Base-by-base conservation (phyloP, 306 rosid genomes). In the Pyrus communis region DNA sequence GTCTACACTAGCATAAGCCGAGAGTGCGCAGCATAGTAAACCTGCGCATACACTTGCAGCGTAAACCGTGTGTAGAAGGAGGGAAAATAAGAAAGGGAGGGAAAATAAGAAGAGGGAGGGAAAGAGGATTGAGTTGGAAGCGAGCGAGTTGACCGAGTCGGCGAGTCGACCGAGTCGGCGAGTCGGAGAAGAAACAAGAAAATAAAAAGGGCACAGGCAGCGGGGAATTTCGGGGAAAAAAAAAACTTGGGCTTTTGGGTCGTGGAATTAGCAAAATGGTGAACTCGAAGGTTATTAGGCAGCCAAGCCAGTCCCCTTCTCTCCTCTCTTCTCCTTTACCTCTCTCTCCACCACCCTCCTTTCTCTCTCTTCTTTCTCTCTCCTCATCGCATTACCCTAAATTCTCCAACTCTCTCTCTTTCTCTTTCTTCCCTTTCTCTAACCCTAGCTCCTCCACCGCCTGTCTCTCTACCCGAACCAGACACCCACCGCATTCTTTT, bases 251-350 rank as follows among this genome's bases (percentile, higher is more conserved):
- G 81, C 82, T 71, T 76, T 74, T 60, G 77, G 79, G 78, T 75
- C 70, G 21, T 85, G 88, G 91, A 78, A 85, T 89, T 87, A 84
- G 88, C 88, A 87, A 89, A 77, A 87, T 87, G 93, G 93, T 85
- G 91, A 85, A 84, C 87, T 57, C 80, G 88, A 70, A 73, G 87
- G 81, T 78, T 82, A 85, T 84, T 87, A 83, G 80, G 45, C 55
- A 51, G 5, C 55, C 21, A 51, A 51, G 55, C 55, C 55, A 51
- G 55, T 2, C 21, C 55, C 0, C 55, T 51, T 51, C 55, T 51
- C 80, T 7, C 60, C 42, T 72, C 69, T 80, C 79, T 74, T 77
- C 87, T 86, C 52, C 85, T 76, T 71, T 78, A 73, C 89, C 82
- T 12, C 19, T 49, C 19, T 49, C 54, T 49, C 78, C 79, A 58